These are phyloP conservation scores for Daldinia childiae DNA, from an alignment of 495 filamentous ascomycete species.

Conservation along the genomic window DNA sequence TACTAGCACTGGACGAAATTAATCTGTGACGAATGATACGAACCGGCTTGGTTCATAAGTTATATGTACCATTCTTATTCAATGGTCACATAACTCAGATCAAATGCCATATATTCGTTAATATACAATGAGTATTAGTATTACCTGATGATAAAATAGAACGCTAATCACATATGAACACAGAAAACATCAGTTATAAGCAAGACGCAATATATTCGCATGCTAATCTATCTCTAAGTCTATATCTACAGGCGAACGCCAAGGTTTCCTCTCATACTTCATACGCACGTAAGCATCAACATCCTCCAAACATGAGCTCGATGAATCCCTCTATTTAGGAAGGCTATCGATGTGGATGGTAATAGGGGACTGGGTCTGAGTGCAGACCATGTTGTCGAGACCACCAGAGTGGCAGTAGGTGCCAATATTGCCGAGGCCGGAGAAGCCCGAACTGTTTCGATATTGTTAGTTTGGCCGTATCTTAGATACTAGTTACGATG, in stretches of 20 bases:
- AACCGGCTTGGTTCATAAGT: no score
- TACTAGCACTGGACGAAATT: no score
- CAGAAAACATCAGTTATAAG: no score
- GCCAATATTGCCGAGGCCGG: conserved; percentile 3
- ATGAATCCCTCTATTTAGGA: conserved; percentile 32
- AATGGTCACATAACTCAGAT: no score
- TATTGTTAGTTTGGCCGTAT: neutral
- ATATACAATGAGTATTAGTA: no score
- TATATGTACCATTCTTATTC: no score
- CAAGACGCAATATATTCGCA: neutral
- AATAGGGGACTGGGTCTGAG: conserved; percentile 5
- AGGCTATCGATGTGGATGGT: conserved; percentile 29
- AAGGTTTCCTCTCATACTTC: neutral
- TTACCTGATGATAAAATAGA: no score
- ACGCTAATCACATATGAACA: no score
- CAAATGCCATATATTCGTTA: no score
- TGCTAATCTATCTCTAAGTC: neutral
- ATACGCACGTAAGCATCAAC: conserved; percentile 13
- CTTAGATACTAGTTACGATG: neutral
- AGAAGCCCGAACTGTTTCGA: conserved; percentile 9
- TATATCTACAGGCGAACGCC: neutral
- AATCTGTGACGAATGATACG: no score
- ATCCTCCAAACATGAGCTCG: conserved; percentile 19
- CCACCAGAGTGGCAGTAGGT: conserved; percentile 29
- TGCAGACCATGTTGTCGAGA: conserved; percentile 14